These are phyloP conservation scores for Stephania yunnanensis DNA, from an alignment of 164 flowering plant genomes.

Conservation along the genomic window DNA sequence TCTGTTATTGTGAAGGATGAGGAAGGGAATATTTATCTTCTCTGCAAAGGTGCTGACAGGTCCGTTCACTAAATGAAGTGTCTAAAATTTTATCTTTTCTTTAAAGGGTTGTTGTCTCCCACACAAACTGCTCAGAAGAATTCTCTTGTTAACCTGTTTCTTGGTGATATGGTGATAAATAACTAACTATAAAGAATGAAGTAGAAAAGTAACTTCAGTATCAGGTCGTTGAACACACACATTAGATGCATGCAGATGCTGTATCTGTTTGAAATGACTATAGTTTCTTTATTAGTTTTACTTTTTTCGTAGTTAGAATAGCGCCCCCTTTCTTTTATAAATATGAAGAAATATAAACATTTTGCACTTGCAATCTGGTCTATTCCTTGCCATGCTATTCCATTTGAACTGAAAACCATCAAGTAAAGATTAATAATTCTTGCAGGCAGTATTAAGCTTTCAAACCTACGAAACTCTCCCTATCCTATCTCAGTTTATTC, in stretches of 20 bases:
- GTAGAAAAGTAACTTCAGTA: neutral
- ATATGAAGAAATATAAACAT: too few species aligned
- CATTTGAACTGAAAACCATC: neutral
- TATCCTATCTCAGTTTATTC: neutral
- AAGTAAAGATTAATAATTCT: neutral
- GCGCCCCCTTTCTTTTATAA: too few species aligned
- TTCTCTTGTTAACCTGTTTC: neutral
- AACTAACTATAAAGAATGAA: neutral
- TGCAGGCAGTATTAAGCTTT: neutral
- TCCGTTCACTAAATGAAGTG: slow-evolving; percentile 22
- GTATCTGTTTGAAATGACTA: too few species aligned
- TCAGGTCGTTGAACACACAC: neutral
- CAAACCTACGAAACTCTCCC: neutral
- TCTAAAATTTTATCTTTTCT: neutral
- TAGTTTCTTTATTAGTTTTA: too few species aligned
- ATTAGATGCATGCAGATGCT: neutral
- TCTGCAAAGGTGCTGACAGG: slow-evolving; percentile 99
- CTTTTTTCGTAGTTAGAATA: too few species aligned
- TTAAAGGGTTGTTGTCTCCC: neutral
- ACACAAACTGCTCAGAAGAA: neutral
- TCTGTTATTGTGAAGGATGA: slow-evolving; percentile 79
- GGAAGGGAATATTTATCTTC: slow-evolving; percentile 71
- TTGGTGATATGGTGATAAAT: neutral
- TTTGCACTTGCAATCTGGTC: too few species aligned
- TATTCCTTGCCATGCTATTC: neutral